Evolutionary conservation across 768 basidiomycete genomes (phyloP), one percentile per base, ranked within the genome.

Genomic region (Agaricus subrufescens): DNA sequence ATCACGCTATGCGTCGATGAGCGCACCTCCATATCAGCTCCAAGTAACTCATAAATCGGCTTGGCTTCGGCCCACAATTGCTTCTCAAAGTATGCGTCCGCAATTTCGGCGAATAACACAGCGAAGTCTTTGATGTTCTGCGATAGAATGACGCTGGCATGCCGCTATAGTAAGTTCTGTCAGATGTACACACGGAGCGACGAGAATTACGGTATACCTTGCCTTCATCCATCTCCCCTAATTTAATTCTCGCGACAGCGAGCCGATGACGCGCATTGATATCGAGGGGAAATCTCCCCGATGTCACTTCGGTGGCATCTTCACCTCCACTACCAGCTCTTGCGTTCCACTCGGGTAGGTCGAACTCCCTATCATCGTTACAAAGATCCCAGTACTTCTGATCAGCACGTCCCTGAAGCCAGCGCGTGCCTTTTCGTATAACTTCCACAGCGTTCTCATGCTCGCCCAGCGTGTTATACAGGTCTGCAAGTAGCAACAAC

Each of bases 301-400:
- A 50, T 15, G 42, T 50, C 15, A 76, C 26, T 85, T 88, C 2
- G 81, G 77, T 45, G 77, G 77, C 5, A 84, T 65, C 38, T 79
- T 56, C 78, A 2, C 78, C 79, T 38, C 71, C 64, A 56, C 77
- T 75, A 39, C 72, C 69, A 10, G 65, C 50, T 26, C 61, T 63
- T 19, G 60, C 62, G 48, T 29, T 63, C 63, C 61, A 69, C 57
- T 65, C 67, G 45, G 71, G 68, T 19, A 78, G 63, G 64, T 94
- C 91, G 64, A 82, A 99, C 69, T 99, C 96, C 48, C 94, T 76
- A 65, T 99, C 96, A 66, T 99, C 95, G 30, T 80, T 81, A 52
- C 85, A 81, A 23, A 78, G 67, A 60, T 94, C 90, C 94, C 94
- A 98, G 56, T 86, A 85, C 52, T 74, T 77, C 65, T 89, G 86